Conservation (phyloP, 345 rosid species). For the Euclidium syriacum region DNA sequence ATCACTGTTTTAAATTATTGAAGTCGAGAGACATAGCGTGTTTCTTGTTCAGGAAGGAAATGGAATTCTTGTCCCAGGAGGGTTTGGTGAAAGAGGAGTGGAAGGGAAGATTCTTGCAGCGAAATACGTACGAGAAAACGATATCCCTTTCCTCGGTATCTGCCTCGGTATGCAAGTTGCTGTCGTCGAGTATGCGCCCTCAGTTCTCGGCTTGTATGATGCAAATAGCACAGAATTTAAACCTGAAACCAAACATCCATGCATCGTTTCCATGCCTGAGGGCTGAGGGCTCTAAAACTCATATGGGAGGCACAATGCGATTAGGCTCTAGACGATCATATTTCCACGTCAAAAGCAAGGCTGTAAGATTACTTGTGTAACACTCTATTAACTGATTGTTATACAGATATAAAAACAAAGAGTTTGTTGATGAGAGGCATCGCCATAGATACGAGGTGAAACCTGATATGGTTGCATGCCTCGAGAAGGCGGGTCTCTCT, state of each 20-base stretch:
- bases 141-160: constrained; percentile 79
- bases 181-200: constrained; percentile 89
- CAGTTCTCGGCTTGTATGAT: constrained; percentile 49
- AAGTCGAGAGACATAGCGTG: too few species aligned
- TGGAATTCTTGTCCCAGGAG: constrained; percentile 95
- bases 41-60: constrained; percentile 59
- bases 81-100: constrained; percentile 96
- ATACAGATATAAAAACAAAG: constrained; percentile 53
- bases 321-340: constrained; percentile 69
- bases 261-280: constrained; percentile 83
- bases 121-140: constrained; percentile 73
- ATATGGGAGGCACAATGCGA: constrained; percentile 84
- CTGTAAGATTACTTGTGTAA: too few species aligned
- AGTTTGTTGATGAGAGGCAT: constrained; percentile 64
- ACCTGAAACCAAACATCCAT: constrained; percentile 46
- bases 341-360: constrained; percentile 46
- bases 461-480: constrained; percentile 51
- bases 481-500: constrained; percentile 60
- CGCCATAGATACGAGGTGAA: constrained; percentile 86
- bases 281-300: constrained; percentile 72
- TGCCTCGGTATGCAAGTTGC: constrained; percentile 97
- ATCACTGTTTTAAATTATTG: constrained; percentile 29
- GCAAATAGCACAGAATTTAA: constrained; percentile 79
- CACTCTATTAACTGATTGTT: too few species aligned
- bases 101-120: constrained; percentile 78